These are phyloP conservation scores for Kurtzmaniella quercitrusa DNA, from an alignment of 1,139 yeast species.

Conservation along the genomic window DNA sequence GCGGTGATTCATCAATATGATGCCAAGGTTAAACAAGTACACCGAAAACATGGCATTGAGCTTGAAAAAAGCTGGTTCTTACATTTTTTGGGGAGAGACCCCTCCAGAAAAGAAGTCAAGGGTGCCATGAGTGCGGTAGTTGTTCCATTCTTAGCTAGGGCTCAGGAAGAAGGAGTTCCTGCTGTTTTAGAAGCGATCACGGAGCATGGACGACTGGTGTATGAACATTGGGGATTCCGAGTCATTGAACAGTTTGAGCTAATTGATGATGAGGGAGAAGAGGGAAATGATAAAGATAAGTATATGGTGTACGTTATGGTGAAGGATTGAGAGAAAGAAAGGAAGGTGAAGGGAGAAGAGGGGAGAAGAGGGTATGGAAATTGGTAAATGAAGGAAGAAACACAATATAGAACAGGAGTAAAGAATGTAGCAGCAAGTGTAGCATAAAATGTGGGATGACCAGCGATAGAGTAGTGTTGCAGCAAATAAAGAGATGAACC, in stretches of 20 bases:
- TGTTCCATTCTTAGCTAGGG: conserved; percentile 7
- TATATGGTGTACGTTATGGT: conserved; percentile 3
- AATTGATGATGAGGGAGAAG: not conserved
- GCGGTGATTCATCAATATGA: conserved; percentile 3
- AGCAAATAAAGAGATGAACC: too few species aligned
- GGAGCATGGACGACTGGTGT: conserved; percentile 9
- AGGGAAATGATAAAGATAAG: too few species aligned
- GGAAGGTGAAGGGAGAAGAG: too few species aligned
- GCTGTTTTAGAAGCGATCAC: conserved; percentile 9
- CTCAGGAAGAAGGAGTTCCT: conserved; percentile 5
- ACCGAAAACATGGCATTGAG: conserved; percentile 3
- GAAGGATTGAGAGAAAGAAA: not conserved
- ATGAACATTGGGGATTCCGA: conserved; percentile 10
- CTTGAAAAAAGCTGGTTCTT: conserved; percentile 9
- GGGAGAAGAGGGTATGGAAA: too few species aligned
- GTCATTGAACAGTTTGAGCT: conserved; percentile 4
- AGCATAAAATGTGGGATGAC: too few species aligned
- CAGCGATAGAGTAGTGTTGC: too few species aligned
- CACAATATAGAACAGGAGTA: too few species aligned
- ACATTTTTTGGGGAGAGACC: conserved; percentile 9
- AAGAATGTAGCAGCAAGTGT: too few species aligned
- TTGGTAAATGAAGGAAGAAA: too few species aligned
- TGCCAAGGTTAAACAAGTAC: conserved; percentile 2
- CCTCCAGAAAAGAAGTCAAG: not conserved
- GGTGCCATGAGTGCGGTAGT: conserved; percentile 9